A percentile compares a stretch with the other conserved stretches of the same genome.
These are phyloP conservation scores for Candida easanensis DNA, from an alignment of 805 yeast species.

Conservation along the genomic window DNA sequence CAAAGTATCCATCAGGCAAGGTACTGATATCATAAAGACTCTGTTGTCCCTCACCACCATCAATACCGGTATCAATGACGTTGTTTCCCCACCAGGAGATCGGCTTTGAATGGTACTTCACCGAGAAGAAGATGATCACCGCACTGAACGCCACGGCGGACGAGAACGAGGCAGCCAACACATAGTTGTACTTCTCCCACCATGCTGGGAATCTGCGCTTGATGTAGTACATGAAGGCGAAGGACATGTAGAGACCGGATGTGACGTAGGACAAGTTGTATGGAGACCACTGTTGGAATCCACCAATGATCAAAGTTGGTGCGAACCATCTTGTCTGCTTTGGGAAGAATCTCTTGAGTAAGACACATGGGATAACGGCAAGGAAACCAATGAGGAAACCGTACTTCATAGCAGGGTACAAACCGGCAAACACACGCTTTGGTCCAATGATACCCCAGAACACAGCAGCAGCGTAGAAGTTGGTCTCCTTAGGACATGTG, in stretches of 20 bases:
- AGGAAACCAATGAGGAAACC: constrained; percentile 56
- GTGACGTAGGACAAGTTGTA: constrained; percentile 40
- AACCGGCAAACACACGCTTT: constrained; percentile 47
- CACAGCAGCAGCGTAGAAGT: constrained; percentile 38
- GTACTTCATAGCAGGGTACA: constrained; percentile 61
- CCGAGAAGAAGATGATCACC: constrained; percentile 47
- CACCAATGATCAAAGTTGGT: constrained; percentile 51
- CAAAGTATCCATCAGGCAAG: constrained; percentile 9
- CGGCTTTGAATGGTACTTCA: constrained; percentile 38
- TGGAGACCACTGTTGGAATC: constrained; percentile 45
- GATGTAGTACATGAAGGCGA: constrained; percentile 43
- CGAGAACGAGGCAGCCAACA: constrained; percentile 51
- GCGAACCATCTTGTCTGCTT: constrained; percentile 34
- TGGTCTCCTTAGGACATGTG: constrained; percentile 31
- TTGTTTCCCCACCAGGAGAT: constrained; percentile 66
- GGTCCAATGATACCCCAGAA: constrained; percentile 58
- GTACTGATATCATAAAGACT: constrained; percentile 5
- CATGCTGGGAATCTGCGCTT: constrained; percentile 39
- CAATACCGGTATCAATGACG: constrained; percentile 14
- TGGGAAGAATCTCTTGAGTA: constrained; percentile 26
- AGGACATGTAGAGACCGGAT: constrained; percentile 30
- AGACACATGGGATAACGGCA: constrained; percentile 30
- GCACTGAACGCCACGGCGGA: constrained; percentile 61
- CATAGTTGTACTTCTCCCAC: constrained; percentile 51
- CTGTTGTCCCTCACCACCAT: constrained; percentile 18